Evolutionary conservation across 257 asterid species (phyloP).

Genomic region (Solanum gracilifrons): DNA sequence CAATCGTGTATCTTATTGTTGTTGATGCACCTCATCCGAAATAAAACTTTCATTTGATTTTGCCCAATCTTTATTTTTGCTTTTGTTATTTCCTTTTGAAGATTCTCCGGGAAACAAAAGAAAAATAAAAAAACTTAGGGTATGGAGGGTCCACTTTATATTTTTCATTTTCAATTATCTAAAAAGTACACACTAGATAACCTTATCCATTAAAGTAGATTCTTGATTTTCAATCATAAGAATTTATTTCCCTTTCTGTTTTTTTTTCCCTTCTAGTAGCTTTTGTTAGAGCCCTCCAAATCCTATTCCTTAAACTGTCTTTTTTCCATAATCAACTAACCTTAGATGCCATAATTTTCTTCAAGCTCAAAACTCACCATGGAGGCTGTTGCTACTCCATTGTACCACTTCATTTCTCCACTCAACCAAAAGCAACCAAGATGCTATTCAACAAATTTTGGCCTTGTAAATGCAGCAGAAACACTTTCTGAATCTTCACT

Average conservation of each 20-base stretch:
- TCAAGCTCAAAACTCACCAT: constrained; percentile 11
- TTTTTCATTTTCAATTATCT: not conserved
- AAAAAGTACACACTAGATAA: not conserved
- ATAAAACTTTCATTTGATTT: not conserved
- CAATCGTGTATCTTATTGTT: not conserved
- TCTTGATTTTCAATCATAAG: not conserved
- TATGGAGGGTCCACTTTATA: not conserved
- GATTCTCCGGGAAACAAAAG: not conserved
- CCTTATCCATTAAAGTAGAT: constrained; percentile 23
- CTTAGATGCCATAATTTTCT: not conserved
- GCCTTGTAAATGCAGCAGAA: constrained; percentile 22
- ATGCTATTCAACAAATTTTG: constrained; percentile 8
- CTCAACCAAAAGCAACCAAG: constrained; percentile 1
- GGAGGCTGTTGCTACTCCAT: constrained; percentile 27
- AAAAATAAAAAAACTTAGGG: not conserved
- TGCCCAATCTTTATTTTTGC: not conserved
- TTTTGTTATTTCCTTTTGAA: not conserved
- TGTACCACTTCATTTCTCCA: constrained; percentile 17
- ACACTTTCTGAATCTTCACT: constrained; percentile 11
- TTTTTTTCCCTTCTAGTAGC: not conserved
- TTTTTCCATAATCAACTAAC: not conserved
- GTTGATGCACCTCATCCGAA: not conserved
- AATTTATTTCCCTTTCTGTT: not conserved
- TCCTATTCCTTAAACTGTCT: not conserved
- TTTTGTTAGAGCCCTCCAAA: not conserved